Base-by-base conservation (phyloP, 2,329 filamentous ascomycete species). In the Parastagonospora nodorum region DNA sequence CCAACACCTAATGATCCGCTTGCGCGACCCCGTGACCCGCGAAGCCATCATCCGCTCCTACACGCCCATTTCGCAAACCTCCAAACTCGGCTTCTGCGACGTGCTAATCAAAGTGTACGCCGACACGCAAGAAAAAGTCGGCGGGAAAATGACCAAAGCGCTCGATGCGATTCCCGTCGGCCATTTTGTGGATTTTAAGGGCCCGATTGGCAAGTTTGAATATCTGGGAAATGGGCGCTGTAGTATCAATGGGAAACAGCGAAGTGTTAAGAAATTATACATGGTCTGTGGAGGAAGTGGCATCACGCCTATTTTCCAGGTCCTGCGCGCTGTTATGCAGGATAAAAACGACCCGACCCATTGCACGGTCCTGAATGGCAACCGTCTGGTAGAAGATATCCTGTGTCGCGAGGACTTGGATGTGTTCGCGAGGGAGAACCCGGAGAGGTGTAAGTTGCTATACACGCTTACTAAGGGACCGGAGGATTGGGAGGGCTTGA, bases 281-380 rank as follows among this genome's bases (percentile, higher is more conserved):
- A 96, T 96, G 91, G 86, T 96, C 29, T 94, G 90, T 62, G 92
- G 83, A 11, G 92, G 92, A 5, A 90, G 85, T n/a, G 92, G 92
- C 1, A 88, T 97, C 65, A 96, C 92, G n/a, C 92, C 92, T 0
- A 89, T 96, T 57, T 94, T 87, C 69, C 89, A 94, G 66, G 89
- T 96, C 2, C 77, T 95, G 45, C 80, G 89, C 6, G 88, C 89
- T 0, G 83, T 95, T 0, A 82, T 92, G 71, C 78, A 82, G 39
- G 84, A 93, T 55, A 61, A 69, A 1, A 69, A 77, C 0, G 89
- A 93, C 64, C 59, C 72, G 8, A 94, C 89, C 0, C 75, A 71
- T 2, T 96, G 90, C 65, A 75, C 88, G 1, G 80, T 97, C 0
- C 76, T 97, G 0, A 82, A 96, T 64, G 90, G 91, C 0, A 97